Conservation (phyloP, 768 basidiomycete species). For the Agaricus sinodeliciosus region DNA sequence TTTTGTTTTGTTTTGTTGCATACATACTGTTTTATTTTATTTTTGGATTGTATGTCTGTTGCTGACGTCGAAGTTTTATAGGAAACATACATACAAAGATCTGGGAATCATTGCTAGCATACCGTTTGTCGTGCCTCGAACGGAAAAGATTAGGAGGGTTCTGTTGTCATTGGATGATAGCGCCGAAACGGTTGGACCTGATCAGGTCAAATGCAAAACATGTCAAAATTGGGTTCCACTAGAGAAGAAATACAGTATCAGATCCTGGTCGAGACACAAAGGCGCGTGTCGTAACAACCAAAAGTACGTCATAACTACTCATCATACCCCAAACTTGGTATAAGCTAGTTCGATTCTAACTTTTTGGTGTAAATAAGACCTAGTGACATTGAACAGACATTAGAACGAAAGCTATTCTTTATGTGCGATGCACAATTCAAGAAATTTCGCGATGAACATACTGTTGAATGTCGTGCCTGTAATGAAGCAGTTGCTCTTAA, state of each 20-base stretch:
- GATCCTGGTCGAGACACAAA: constrained; percentile 52
- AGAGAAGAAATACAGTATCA: constrained; percentile 35
- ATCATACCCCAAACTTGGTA: neutral
- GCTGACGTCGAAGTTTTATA: constrained; percentile 10
- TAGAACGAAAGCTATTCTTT: constrained; percentile 54
- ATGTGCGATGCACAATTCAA: constrained; percentile 61
- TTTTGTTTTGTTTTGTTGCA: too few relatives aligned
- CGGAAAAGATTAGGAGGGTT: constrained; percentile 38
- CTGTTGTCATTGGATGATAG: constrained; percentile 48
- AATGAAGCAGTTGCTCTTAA: constrained; percentile 34
- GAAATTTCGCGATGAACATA: constrained; percentile 30
- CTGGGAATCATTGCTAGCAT: constrained; percentile 17
- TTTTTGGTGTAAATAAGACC: constrained; percentile 31
- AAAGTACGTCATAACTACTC: constrained; percentile 25
- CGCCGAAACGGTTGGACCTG: constrained; percentile 40
- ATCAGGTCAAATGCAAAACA: constrained; percentile 49
- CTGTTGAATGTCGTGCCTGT: constrained; percentile 50
- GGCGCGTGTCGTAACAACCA: constrained; percentile 34
- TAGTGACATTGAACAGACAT: constrained; percentile 51
- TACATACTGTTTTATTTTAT: neutral
- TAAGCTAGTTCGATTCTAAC: neutral
- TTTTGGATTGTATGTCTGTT: constrained; percentile 19
- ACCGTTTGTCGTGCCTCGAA: constrained; percentile 23
- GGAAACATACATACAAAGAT: constrained; percentile 5
- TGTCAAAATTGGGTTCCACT: constrained; percentile 63